phyloP scores from a whole-genome alignment of 2,329 filamentous ascomycete species.

The Lecanicillium sp. region DNA sequence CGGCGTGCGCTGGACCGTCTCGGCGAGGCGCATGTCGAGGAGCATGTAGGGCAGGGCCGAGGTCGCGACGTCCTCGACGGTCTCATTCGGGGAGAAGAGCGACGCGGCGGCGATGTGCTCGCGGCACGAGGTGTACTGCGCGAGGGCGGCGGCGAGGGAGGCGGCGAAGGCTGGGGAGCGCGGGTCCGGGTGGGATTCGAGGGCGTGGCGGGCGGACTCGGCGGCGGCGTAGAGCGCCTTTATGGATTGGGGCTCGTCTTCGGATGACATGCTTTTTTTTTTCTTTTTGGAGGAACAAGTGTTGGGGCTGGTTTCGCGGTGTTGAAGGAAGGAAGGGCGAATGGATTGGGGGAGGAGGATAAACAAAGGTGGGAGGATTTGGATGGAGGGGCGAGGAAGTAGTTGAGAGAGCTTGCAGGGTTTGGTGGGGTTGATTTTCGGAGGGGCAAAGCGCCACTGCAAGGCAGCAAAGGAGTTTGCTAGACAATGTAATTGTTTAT shows the following conservation, averaged over 20 bases:
- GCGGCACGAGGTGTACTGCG: constrained; percentile 67
- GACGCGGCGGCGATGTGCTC: constrained; percentile 63
- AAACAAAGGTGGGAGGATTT: not conserved
- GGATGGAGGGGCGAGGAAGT: not conserved
- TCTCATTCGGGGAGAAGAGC: constrained; percentile 88
- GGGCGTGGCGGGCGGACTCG: constrained; percentile 43
- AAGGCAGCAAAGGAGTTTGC: not conserved
- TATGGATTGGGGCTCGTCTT: constrained; percentile 43
- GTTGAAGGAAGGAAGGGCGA: not conserved
- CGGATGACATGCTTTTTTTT: constrained; percentile 23
- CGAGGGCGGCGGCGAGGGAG: constrained; percentile 60
- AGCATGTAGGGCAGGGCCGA: constrained; percentile 81
- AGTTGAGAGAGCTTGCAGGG: not conserved
- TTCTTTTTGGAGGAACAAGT: not conserved
- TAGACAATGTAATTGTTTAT: no score
- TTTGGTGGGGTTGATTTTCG: not conserved
- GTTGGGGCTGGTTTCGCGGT: not conserved
- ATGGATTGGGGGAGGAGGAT: not conserved
- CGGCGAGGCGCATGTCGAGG: constrained; percentile 71
- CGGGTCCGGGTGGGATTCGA: constrained; percentile 60
- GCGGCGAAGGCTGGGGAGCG: constrained; percentile 61
- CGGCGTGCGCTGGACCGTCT: constrained; percentile 65
- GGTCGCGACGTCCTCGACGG: constrained; percentile 78
- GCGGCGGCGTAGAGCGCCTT: constrained; percentile 44
- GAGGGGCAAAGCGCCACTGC: not conserved